Percentiles rank a stretch among this genome's conserved stretches.
Evolutionary conservation across 805 yeast species (phyloP).

Genomic region (Wickerhamomyces alni): DNA sequence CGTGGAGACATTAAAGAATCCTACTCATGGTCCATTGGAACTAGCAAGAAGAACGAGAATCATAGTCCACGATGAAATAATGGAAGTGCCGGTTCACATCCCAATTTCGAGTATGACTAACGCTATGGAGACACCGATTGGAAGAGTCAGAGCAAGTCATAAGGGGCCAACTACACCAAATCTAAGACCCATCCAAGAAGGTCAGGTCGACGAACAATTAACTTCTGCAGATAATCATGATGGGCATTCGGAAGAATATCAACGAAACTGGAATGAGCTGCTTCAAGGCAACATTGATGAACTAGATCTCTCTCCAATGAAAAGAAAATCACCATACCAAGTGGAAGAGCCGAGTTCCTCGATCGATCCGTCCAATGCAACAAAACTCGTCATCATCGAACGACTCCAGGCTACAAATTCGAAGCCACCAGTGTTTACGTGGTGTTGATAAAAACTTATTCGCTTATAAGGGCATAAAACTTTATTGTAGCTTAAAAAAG

Average conservation of each 20-base stretch:
- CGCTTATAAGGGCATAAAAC: too few species aligned
- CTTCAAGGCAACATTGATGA: conserved; percentile 27
- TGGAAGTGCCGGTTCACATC: conserved; percentile 47
- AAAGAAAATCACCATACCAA: too few species aligned
- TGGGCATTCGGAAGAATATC: conserved; percentile 12
- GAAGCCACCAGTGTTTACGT: conserved; percentile 60
- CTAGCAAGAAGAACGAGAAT: conserved; percentile 53
- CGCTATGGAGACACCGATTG: conserved; percentile 39
- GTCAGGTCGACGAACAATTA: background rate
- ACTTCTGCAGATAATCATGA: background rate
- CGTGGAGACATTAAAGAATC: conserved; percentile 53
- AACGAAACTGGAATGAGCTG: conserved; percentile 26
- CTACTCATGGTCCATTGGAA: conserved; percentile 62
- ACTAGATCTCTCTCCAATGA: conserved; percentile 10
- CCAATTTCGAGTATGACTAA: conserved; percentile 31
- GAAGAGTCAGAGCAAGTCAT: background rate
- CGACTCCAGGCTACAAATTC: conserved; percentile 47
- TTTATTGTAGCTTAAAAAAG: too few species aligned
- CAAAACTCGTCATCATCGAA: conserved; percentile 50
- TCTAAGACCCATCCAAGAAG: conserved; percentile 9
- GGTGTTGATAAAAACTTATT: conserved; percentile 52
- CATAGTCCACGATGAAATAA: conserved; percentile 53
- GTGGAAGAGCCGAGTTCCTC: conserved; percentile 5
- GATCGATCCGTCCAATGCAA: conserved; percentile 14
- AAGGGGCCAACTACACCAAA: background rate